Base-by-base conservation (phyloP, 1,139 yeast genomes). In the Suhomyces coccinellae region DNA sequence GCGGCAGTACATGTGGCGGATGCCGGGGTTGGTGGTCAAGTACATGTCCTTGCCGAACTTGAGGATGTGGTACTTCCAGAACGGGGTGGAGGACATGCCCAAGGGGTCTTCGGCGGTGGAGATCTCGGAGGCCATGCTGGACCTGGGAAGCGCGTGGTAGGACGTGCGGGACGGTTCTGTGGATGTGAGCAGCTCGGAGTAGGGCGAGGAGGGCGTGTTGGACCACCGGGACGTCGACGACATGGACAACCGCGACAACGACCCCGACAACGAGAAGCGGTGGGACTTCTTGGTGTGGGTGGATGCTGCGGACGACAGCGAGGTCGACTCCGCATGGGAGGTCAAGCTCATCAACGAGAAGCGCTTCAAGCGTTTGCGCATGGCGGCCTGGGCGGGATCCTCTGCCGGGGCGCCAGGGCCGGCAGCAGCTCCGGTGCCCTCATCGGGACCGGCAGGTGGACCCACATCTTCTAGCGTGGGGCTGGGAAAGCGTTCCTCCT, bases 41-140 rank as follows among this genome's bases (percentile, higher is more conserved):
- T 81, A 82, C 44, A 80, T 65, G 47, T 71, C 73, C 33, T 69
- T 70, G 5, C 82, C 80, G 42, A 79, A 65, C 43, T 67, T 71
- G 26, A 79, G 59, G 10, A 81, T 65, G 54, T 82, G 87, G 54
- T 80, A 82, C 55, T 82, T 82, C 85, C 86, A 81, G 53, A 78
- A 82, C 16, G 71, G 74, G 15, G 63, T 53, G 36, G 43, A 20
- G 29, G 45, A 16, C 14, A 42, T 30, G 31, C 39, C 44, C 35
- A 43, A 52, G 16, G 49, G 34, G 32, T 52, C 53, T 27, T 43
- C 46, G 41, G 46, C 41, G 43, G 45, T 34, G 15, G 55, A 47
- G 6, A 38, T 12, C 10, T 40, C 49, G 11, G 55, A 52, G 26
- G 49, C 36, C 30, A 52, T 33, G 22, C 53, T 49, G 20, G 46